Base-by-base conservation (phyloP, 1,284 basidiomycete species). In the Peniophora sp. region DNA sequence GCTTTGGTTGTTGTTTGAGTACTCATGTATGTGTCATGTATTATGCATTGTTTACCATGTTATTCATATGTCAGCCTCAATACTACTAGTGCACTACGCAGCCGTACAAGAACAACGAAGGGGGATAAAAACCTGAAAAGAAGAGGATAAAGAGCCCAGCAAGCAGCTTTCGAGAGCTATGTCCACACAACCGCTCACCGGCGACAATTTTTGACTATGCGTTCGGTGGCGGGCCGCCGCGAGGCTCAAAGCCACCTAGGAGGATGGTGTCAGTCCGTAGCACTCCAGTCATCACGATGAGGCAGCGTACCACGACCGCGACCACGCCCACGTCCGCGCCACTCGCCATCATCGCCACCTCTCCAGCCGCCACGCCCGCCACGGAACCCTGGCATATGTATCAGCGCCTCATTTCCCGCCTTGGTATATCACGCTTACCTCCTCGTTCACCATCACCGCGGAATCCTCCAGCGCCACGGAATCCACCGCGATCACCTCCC, bases 241-340 rank as follows among this genome's bases (percentile, higher is more conserved):
- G 37, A 41, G 15, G n/a, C n/a, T 41, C 55, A 34, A 50, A 47
- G 36, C 27, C 35, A n/a, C 55, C 55, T 57, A 41, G 22, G 37
- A 24, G 48, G 15, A 37, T 15, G 37, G 11, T 24, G 27, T 37
- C n/a, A 50, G 18, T 22, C 22, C n/a, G 37, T 27, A 20, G 22
- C 37, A 3, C 15, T 9, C 47, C 24, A 51, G n/a, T n/a, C n/a
- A 42, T 32, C 12, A 12, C 27, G 5, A 12, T 32, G 5, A 6
- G 27, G n/a, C 36, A 10, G 48, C 56, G 41, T 36, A 27, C 55
- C 53, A 39, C 56, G 55, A n/a, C 68, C 75, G 45, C 75, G 68
- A 2, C 73, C 72, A 47, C 74, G 62, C 20, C 72, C 69, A 36
- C 74, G 68, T 15, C 70, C 68, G 2, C 71, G 64, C 47, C 61